These are phyloP conservation scores for Colletotrichum spinosum DNA, from an alignment of 2,329 filamentous ascomycete species.

Conservation along the genomic window DNA sequence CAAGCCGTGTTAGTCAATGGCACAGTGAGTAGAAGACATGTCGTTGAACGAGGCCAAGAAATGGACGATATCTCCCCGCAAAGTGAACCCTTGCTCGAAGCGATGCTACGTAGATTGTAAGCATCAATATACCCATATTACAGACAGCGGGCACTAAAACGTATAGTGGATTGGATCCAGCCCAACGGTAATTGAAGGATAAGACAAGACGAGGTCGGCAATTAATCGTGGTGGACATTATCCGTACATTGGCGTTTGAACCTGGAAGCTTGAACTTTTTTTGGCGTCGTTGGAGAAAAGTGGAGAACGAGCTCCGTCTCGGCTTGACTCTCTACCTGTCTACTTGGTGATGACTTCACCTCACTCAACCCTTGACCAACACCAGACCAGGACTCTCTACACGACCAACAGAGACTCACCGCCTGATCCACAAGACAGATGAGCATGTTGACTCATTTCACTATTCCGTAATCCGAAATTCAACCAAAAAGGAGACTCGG, in stretches of 20 bases:
- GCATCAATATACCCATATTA: slow-evolving; percentile 29
- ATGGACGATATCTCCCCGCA: neutral
- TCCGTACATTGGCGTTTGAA: slow-evolving; percentile 29
- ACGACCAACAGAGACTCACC: neutral
- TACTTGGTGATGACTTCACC: slow-evolving; percentile 33
- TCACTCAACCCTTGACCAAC: neutral
- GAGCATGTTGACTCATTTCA: too few relatives aligned
- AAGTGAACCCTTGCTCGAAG: neutral
- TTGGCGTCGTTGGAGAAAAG: slow-evolving; percentile 26
- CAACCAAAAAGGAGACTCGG: too few relatives aligned
- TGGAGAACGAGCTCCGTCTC: slow-evolving; percentile 17
- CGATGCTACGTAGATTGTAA: slow-evolving; percentile 25
- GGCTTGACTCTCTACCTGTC: neutral
- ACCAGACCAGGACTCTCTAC: neutral
- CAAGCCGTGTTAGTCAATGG: neutral
- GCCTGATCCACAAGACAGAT: too few relatives aligned
- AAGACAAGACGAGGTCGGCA: too few relatives aligned
- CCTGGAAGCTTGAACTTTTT: slow-evolving; percentile 26
- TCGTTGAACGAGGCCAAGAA: neutral
- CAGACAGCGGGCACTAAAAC: slow-evolving; percentile 16
- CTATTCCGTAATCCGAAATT: too few relatives aligned
- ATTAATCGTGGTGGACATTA: neutral
- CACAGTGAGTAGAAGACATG: neutral
- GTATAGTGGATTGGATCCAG: slow-evolving; percentile 19
- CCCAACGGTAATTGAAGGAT: slow-evolving; percentile 22